A percentile compares a stretch with the other conserved stretches of the same genome.
Conservation (phyloP, 2,329 filamentous ascomycete genomes). For the Scedosporium minutisporum region DNA sequence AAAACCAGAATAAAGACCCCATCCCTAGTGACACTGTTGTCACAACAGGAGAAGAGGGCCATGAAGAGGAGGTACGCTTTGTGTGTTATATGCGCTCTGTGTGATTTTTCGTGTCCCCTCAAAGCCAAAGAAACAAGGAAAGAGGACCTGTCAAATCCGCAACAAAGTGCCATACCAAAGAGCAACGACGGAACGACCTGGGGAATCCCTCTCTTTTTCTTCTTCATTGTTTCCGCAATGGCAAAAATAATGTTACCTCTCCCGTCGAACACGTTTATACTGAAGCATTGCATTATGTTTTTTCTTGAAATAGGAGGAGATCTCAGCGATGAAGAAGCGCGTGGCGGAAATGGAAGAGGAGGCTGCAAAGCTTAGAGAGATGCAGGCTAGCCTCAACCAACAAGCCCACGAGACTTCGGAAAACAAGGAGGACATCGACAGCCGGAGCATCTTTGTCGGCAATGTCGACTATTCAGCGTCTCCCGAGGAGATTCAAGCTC, state of each 20-base stretch:
- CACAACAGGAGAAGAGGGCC: neutral
- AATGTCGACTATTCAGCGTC: slow-evolving; percentile 97
- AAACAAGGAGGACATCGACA: slow-evolving; percentile 92
- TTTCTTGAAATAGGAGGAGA: slow-evolving; percentile 53
- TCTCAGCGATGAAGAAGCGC: slow-evolving; percentile 75
- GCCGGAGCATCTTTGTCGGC: slow-evolving; percentile 92
- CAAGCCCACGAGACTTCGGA: slow-evolving; percentile 76
- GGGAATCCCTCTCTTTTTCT: too few species aligned
- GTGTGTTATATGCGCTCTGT: neutral
- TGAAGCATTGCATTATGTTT: neutral
- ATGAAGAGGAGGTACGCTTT: slow-evolving; percentile 8
- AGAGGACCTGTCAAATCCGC: neutral
- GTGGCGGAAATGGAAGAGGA: slow-evolving; percentile 89
- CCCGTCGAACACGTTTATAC: neutral
- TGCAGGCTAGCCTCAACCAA: slow-evolving; percentile 79
- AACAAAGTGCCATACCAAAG: neutral
- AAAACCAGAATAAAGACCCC: neutral
- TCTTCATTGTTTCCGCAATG: too few species aligned
- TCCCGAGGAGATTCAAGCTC: slow-evolving; percentile 94
- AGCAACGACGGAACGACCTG: too few species aligned
- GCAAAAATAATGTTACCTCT: too few species aligned
- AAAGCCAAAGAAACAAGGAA: neutral
- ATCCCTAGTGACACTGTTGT: neutral
- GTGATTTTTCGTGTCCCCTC: neutral
- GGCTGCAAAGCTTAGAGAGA: slow-evolving; percentile 75